Base-by-base conservation (phyloP, 306 rosid species). In the Pueraria montana region DNA sequence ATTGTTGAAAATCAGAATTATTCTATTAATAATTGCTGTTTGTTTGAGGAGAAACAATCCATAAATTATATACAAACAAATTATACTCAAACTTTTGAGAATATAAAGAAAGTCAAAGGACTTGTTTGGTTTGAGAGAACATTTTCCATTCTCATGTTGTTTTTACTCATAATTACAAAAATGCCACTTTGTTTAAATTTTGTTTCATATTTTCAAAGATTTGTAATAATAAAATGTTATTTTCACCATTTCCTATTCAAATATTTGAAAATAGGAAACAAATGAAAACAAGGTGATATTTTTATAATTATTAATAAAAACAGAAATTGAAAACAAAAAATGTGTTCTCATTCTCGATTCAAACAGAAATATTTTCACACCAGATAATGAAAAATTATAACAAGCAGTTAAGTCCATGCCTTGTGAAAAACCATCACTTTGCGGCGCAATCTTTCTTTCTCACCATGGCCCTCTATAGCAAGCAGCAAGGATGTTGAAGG, bases 401-500 rank as follows among this genome's bases (percentile, higher is more conserved):
- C 79, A 34, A 32, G 55, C 8, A 75, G 64, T 43, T 55, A 78
- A 43, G 77, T 82, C 63, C 89, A 0, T 84, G 80, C 98, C 96
- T 91, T 83, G 32, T 92, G 95, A 85, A 43, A 87, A 61, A 87
- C 74, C 89, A 86, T 87, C 76, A 85, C 20, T 85, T 89, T 95
- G 83, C 85, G 84, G 74, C 93, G 94, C 59, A 86, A 85, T 36
- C 80, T 89, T 85, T 90, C 86, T 87, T 84, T 89, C 84, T 95
- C 98, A 30, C 98, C 98, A 34, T 89, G 93, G 72, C 80, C 82
- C 82, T 93, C 98, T n/a, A 90, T 70, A 85, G 87, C 87, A 76
- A 89, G 49, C 74, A 87, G 72, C 72, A 90, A 2, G 40, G 93
- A 88, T 21, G 97, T 80, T 46, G 90, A 86, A 9, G 90, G 87